These are phyloP conservation scores for Balakata baccata DNA, from an alignment of 345 rosid species.

Conservation along the genomic window DNA sequence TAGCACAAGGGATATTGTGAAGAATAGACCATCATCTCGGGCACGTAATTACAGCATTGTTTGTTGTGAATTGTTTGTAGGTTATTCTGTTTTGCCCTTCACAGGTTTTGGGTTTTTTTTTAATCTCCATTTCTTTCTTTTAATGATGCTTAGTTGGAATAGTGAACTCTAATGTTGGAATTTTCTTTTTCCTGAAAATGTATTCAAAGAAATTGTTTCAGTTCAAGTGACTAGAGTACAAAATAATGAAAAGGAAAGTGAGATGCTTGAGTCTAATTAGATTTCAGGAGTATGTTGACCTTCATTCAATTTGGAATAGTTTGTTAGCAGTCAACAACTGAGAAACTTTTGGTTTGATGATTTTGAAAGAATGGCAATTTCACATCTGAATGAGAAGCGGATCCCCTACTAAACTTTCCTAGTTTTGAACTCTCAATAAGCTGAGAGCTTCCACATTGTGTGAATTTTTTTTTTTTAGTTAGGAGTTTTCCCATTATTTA, in stretches of 20 bases:
- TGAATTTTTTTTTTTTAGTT: too few species aligned
- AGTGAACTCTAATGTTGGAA: background rate
- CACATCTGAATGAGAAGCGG: too few species aligned
- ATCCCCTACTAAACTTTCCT: too few species aligned
- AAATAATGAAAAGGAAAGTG: background rate
- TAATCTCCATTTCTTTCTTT: background rate
- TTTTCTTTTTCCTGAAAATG: background rate
- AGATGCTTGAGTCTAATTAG: background rate
- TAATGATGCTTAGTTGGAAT: background rate
- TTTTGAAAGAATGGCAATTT: too few species aligned
- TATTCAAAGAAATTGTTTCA: background rate
- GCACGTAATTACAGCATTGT: background rate
- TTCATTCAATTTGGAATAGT: too few species aligned
- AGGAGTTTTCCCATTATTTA: too few species aligned
- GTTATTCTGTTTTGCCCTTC: background rate
- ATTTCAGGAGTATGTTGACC: background rate
- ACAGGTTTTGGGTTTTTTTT: background rate
- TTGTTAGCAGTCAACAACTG: too few species aligned
- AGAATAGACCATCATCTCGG: too few species aligned
- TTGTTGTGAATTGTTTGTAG: constrained; percentile 6
- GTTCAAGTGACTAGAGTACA: background rate
- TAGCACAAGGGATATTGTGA: background rate
- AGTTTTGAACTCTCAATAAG: too few species aligned
- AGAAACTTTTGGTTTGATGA: too few species aligned
- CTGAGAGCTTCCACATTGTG: too few species aligned